phyloP scores from a whole-genome alignment of 176 grass and related monocot genomes.

The Rhipidocladum racemiflorum region DNA sequence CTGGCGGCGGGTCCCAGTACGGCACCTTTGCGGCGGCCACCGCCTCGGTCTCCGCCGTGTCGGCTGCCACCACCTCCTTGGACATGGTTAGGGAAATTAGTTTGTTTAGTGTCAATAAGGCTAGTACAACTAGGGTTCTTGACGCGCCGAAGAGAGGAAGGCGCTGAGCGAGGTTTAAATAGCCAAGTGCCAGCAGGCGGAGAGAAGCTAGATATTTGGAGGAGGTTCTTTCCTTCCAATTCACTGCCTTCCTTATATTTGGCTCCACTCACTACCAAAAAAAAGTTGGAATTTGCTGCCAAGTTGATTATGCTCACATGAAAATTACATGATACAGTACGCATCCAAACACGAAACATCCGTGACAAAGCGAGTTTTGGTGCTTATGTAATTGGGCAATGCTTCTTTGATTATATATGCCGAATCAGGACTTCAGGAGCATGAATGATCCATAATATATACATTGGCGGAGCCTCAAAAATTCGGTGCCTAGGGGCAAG shows the following conservation, averaged over 20 bases:
- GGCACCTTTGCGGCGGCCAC: conserved; percentile 21
- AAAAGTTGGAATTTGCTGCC: background rate
- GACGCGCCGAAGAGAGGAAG: background rate
- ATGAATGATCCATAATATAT: background rate
- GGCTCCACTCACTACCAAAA: background rate
- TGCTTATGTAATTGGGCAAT: background rate
- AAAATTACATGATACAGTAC: conserved; percentile 1
- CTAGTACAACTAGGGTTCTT: background rate
- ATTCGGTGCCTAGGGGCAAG: too few relatives aligned
- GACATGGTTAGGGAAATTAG: conserved; percentile 18
- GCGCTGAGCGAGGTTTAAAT: background rate
- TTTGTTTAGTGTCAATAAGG: background rate
- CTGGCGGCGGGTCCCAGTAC: conserved; percentile 55
- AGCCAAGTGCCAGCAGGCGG: background rate
- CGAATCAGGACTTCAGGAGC: background rate
- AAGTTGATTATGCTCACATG: background rate
- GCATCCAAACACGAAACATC: background rate
- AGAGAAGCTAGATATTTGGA: background rate
- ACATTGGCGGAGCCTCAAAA: too few relatives aligned
- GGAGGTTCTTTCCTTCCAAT: background rate
- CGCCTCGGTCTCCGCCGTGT: background rate
- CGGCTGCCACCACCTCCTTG: conserved; percentile 27
- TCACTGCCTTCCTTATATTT: background rate
- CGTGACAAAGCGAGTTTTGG: background rate
- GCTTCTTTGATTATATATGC: background rate